A percentile compares a stretch with the other conserved stretches of the same genome.
Evolutionary conservation across 331 rosid genomes (phyloP).

Genomic region (Erythrophleum ivorense): DNA sequence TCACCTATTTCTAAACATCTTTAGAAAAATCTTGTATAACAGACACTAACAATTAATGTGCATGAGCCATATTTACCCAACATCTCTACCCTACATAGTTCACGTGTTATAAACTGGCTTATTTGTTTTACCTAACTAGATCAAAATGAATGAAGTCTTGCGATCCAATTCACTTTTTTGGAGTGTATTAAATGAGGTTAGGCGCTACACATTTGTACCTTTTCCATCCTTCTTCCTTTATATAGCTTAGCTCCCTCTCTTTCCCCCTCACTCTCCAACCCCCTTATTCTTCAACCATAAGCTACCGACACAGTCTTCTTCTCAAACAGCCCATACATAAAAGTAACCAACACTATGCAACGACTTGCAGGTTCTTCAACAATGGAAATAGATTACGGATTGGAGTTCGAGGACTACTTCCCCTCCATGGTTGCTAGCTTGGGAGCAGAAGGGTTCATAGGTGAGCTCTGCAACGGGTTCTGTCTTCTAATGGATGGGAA

Average conservation of each 20-base stretch:
- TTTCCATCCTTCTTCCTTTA: neutral
- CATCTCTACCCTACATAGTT: too few relatives aligned
- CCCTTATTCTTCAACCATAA: conserved; percentile 41
- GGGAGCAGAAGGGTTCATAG: conserved; percentile 74
- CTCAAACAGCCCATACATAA: neutral
- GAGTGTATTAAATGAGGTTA: too few relatives aligned
- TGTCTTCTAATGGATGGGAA: conserved; percentile 75
- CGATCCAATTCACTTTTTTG: neutral
- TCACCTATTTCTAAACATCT: too few relatives aligned
- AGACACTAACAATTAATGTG: too few relatives aligned
- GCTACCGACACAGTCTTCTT: conserved; percentile 16
- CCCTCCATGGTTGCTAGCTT: conserved; percentile 67
- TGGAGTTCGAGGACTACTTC: conserved; percentile 68
- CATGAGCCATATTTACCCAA: too few relatives aligned
- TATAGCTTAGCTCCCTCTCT: conserved; percentile 37
- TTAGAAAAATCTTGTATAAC: too few relatives aligned
- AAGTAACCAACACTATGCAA: neutral
- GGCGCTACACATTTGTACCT: neutral
- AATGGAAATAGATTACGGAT: conserved; percentile 44
- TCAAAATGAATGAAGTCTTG: too few relatives aligned
- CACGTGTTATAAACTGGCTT: too few relatives aligned
- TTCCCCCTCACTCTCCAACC: conserved; percentile 11
- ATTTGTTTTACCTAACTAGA: too few relatives aligned
- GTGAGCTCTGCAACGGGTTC: conserved; percentile 77
- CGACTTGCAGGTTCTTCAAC: neutral